These are phyloP conservation scores for Populus nigra DNA, from an alignment of 345 rosid genomes.

Conservation along the genomic window DNA sequence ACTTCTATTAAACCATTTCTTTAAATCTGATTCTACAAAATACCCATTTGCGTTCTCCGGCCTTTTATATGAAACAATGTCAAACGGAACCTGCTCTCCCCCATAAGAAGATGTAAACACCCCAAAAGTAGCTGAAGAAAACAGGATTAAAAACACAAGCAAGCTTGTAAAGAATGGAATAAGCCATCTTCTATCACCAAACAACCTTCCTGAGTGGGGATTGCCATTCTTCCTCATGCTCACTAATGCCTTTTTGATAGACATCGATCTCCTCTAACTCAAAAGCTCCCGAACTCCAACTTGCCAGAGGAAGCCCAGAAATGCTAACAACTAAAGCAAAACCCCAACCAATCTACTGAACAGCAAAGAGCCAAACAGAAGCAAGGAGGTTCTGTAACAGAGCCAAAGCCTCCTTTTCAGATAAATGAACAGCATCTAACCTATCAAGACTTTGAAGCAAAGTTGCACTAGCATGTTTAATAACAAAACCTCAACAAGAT, in stretches of 20 bases:
- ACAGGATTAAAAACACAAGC: conserved; percentile 60
- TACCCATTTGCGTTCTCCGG: conserved; percentile 57
- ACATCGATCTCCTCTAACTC: conserved; percentile 11
- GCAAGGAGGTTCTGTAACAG: conserved; percentile 1
- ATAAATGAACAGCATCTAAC: conserved; percentile 16
- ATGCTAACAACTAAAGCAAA: not conserved
- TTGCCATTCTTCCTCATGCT: conserved; percentile 55
- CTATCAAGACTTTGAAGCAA: conserved; percentile 21
- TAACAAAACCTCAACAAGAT: not conserved
- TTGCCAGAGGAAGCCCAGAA: not conserved
- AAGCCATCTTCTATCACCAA: conserved; percentile 78
- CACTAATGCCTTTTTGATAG: conserved; percentile 19
- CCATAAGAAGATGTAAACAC: conserved; percentile 37
- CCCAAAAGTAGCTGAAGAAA: conserved; percentile 45
- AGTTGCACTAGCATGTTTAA: not conserved
- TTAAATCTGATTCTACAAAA: conserved; percentile 68
- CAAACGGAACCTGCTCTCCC: conserved; percentile 52
- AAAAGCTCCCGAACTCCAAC: not conserved
- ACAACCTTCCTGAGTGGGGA: conserved; percentile 61
- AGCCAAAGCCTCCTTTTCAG: conserved; percentile 13
- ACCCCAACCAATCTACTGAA: not conserved
- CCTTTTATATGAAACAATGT: conserved; percentile 36
- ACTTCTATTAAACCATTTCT: conserved; percentile 32
- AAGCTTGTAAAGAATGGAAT: conserved; percentile 76
- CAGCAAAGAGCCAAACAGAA: conserved; percentile 1